A percentile compares a stretch with the other conserved stretches of the same genome.
phyloP scores from a whole-genome alignment of 169 alveolate genomes.

The Prorocentrum cordatum region DNA sequence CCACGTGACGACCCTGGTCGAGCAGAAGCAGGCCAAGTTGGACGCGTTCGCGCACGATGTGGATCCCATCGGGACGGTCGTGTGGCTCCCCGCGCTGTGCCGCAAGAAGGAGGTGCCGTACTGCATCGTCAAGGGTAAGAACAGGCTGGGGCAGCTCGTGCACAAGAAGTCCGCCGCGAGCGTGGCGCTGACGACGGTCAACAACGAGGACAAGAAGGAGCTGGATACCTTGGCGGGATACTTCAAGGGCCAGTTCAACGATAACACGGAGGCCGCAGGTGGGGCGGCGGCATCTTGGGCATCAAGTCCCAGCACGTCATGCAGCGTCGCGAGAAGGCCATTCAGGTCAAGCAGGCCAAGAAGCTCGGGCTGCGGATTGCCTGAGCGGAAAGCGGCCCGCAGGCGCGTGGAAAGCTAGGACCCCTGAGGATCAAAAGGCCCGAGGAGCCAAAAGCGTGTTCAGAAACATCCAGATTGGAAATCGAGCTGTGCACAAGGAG shows the following conservation, averaged over 20 bases:
- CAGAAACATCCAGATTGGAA: no score
- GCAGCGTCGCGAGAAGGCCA: conserved; percentile 71
- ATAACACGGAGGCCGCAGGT: conserved; percentile 88
- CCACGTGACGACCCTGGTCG: conserved; percentile 59
- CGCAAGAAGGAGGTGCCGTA: conserved; percentile 96
- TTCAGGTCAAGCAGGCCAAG: conserved; percentile 73
- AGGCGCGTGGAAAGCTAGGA: no score
- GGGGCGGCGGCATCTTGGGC: conserved; percentile 84
- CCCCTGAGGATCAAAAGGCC: no score
- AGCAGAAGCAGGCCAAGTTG: conserved; percentile 49
- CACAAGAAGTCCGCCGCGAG: conserved; percentile 94
- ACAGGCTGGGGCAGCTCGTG: conserved; percentile 95
- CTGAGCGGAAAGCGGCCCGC: no score
- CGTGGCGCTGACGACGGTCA: conserved; percentile 82
- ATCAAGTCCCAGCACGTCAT: conserved; percentile 73
- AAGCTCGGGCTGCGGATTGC: conserved; percentile 63
- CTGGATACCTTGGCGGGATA: conserved; percentile 85
- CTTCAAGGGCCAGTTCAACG: conserved; percentile 91
- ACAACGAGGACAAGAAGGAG: conserved; percentile 85
- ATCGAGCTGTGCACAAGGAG: no score
- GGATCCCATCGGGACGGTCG: conserved; percentile 96
- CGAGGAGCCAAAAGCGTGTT: no score
- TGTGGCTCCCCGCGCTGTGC: conserved; percentile 98
- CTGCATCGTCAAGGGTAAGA: conserved; percentile 92
- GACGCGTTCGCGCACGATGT: conserved; percentile 99